Conservation (phyloP, 2,329 filamentous ascomycete genomes). For the Colletotrichum sp. region DNA sequence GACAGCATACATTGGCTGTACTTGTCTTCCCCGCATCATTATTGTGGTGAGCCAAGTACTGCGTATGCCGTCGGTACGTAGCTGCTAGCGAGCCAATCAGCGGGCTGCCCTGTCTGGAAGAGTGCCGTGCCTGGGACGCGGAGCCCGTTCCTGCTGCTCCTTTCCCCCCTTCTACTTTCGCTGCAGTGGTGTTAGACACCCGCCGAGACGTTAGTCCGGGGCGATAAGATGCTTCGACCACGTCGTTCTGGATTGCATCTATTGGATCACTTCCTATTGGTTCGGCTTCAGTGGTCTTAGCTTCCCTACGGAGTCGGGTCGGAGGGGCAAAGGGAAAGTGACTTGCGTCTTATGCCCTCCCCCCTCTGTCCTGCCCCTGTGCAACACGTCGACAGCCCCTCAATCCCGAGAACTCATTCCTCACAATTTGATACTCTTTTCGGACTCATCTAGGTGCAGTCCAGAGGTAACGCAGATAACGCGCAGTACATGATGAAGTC, state of each 20-base stretch:
- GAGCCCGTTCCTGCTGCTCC: neutral
- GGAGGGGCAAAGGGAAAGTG: neutral
- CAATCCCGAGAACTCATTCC: neutral
- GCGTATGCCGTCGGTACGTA: neutral
- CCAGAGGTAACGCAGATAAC: neutral
- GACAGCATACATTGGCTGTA: neutral
- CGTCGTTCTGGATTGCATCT: neutral
- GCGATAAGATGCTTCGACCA: constrained; percentile 3
- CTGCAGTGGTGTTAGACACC: neutral
- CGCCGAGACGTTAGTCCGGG: neutral
- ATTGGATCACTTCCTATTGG: constrained; percentile 16
- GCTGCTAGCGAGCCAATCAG: neutral
- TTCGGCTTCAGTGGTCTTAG: neutral
- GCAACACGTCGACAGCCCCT: neutral
- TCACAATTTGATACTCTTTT: neutral
- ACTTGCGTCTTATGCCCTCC: neutral
- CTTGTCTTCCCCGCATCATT: neutral
- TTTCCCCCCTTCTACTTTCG: neutral
- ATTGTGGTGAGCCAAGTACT: neutral
- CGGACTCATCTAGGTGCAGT: neutral
- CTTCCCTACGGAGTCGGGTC: neutral
- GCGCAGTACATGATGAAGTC: neutral
- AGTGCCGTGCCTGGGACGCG: neutral
- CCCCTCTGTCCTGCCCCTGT: neutral
- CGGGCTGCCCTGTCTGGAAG: neutral